Evolutionary conservation across 1,284 basidiomycete species (phyloP).

Genomic region (Grifola frondosa): DNA sequence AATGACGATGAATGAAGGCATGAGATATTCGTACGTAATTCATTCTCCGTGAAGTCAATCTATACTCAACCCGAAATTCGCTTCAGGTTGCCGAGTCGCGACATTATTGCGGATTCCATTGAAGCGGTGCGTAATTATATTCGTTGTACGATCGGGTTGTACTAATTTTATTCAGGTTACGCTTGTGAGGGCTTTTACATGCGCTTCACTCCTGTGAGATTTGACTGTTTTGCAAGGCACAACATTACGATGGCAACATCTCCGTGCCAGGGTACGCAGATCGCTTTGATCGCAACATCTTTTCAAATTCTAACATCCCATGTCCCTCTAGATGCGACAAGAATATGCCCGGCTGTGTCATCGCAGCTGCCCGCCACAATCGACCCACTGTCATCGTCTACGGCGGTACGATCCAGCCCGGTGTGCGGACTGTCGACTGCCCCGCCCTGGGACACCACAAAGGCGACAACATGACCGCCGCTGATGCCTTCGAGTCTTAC

Average conservation of each 20-base stretch:
- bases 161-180: constrained; percentile 48
- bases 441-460: constrained; percentile 75
- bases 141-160: not conserved
- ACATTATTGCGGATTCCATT: constrained; percentile 89
- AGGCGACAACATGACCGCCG: constrained; percentile 80
- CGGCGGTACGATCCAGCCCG: constrained; percentile 81
- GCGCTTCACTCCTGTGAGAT: not conserved
- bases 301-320: not conserved
- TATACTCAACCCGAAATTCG: not conserved
- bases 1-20: too few species aligned
- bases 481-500: constrained; percentile 82
- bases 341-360: constrained; percentile 91
- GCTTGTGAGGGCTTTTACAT: constrained; percentile 43
- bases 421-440: constrained; percentile 75
- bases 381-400: constrained; percentile 85
- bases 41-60: not conserved
- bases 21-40: constrained; percentile 75
- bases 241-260: constrained; percentile 88
- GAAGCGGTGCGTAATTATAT: constrained; percentile 61
- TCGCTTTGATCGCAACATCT: not conserved
- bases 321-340: constrained; percentile 66
- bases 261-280: constrained; percentile 65
- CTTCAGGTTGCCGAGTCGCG: constrained; percentile 79
- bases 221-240: constrained; percentile 48
- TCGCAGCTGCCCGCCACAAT: constrained; percentile 83